phyloP scores from a whole-genome alignment of 768 basidiomycete species.

The Lentinula detonsa region DNA sequence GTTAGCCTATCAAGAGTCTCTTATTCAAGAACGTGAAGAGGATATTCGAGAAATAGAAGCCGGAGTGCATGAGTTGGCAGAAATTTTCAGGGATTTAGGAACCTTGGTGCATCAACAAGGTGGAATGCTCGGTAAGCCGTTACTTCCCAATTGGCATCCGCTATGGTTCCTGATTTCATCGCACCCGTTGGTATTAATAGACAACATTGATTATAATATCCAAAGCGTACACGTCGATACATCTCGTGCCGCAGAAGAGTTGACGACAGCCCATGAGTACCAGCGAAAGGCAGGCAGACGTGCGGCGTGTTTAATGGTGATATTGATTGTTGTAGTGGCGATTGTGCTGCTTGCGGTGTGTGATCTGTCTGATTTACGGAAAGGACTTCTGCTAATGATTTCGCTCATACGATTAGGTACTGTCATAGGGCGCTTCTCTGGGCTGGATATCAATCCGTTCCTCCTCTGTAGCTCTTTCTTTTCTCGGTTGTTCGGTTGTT shows the following conservation, averaged over 20 bases:
- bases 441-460: not conserved
- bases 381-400: not conserved
- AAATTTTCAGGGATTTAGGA: slow-evolving; percentile 95
- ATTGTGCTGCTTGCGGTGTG: slow-evolving; percentile 90
- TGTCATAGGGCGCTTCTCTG: not conserved
- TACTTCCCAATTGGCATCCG: not conserved
- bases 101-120: slow-evolving; percentile 94
- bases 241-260: slow-evolving; percentile 75
- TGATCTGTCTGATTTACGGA: not conserved
- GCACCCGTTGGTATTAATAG: slow-evolving; percentile 31
- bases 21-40: slow-evolving; percentile 89
- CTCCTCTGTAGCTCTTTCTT: not conserved
- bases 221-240: slow-evolving; percentile 83
- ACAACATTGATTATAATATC: slow-evolving; percentile 94
- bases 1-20: slow-evolving; percentile 91
- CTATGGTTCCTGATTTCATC: not conserved
- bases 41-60: slow-evolving; percentile 97
- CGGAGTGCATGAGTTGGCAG: slow-evolving; percentile 91
- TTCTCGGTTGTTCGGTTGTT: not conserved
- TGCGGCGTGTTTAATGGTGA: slow-evolving; percentile 84
- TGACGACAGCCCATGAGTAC: slow-evolving; percentile 85
- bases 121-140: slow-evolving; percentile 72
- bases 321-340: slow-evolving; percentile 80
- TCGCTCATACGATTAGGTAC: not conserved
- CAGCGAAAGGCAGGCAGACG: slow-evolving; percentile 91